Percentiles rank a stretch among this genome's conserved stretches.
Evolutionary conservation across 139 green algal genomes (phyloP).

Genomic region (Microglena sp.): DNA sequence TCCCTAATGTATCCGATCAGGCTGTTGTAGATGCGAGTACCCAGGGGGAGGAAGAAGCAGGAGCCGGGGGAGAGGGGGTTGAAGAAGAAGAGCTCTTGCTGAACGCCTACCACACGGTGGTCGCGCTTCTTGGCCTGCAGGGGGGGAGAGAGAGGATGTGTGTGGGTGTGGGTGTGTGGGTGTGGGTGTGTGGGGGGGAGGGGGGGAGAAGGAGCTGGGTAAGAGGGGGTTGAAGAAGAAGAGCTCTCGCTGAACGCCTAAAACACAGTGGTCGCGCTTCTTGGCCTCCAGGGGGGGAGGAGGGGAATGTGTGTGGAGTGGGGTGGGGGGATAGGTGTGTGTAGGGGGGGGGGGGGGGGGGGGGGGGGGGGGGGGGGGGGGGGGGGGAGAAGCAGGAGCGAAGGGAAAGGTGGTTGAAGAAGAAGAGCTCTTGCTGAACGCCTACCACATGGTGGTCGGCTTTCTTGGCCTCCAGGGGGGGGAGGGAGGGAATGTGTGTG

Average conservation of each 20-base stretch:
- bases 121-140: conserved; percentile 95
- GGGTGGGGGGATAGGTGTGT: too few relatives aligned
- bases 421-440: conserved; percentile 91
- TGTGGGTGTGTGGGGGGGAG: too few relatives aligned
- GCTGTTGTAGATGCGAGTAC: conserved; percentile 88
- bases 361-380: conserved; percentile 68
- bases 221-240: conserved; percentile 95
- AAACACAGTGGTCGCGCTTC: conserved; percentile 90
- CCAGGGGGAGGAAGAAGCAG: conserved; percentile 92
- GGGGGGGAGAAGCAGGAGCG: conserved; percentile 93
- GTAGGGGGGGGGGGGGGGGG: too few relatives aligned
- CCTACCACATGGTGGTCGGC: conserved; percentile 91
- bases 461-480: conserved; percentile 85
- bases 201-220: conserved; percentile 80
- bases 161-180: too few relatives aligned
- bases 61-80: conserved; percentile 77
- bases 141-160: too few relatives aligned
- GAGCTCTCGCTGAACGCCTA: conserved; percentile 88
- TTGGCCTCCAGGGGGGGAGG: conserved; percentile 74
- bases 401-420: conserved; percentile 87
- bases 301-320: too few relatives aligned
- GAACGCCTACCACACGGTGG: conserved; percentile 86
- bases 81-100: conserved; percentile 96
- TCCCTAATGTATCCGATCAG: conserved; percentile 69
- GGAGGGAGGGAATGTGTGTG: background rate